Percentiles rank a stretch among this genome's conserved stretches.
These are phyloP conservation scores for Aspergillus awamori DNA, from an alignment of 2,329 filamentous ascomycete species.

Conservation along the genomic window DNA sequence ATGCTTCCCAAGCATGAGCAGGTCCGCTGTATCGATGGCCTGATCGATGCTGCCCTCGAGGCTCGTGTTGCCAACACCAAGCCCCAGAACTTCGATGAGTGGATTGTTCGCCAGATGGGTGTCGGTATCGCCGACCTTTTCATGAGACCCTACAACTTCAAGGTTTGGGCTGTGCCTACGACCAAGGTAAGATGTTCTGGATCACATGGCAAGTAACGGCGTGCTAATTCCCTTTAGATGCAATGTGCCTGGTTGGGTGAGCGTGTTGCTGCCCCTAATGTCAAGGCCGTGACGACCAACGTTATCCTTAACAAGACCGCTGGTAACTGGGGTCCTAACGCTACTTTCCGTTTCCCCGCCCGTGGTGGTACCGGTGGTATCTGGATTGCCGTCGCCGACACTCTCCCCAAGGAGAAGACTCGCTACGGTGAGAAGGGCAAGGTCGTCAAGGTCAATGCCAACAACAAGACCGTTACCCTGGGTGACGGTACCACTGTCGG, in stretches of 20 bases:
- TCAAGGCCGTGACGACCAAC: slow-evolving; percentile 92
- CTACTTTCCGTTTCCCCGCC: slow-evolving; percentile 97
- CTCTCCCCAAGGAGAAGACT: slow-evolving; percentile 87
- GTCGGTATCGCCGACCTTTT: slow-evolving; percentile 89
- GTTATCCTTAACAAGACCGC: slow-evolving; percentile 95
- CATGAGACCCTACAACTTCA: slow-evolving; percentile 99
- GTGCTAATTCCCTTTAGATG: slow-evolving; percentile 65
- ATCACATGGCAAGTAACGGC: not conserved
- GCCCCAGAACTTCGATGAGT: slow-evolving; percentile 97
- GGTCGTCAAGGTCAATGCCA: slow-evolving; percentile 84
- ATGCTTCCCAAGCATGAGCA: slow-evolving; percentile 98
- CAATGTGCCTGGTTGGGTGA: slow-evolving; percentile 98
- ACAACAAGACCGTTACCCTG: slow-evolving; percentile 79
- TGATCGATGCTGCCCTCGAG: slow-evolving; percentile 92
- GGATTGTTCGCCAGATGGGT: slow-evolving; percentile 92
- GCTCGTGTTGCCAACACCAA: slow-evolving; percentile 84
- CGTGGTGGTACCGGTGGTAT: slow-evolving; percentile 95
- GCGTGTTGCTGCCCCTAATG: slow-evolving; percentile 93
- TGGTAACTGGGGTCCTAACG: slow-evolving; percentile 97
- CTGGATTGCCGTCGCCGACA: slow-evolving; percentile 96
- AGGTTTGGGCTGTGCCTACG: slow-evolving; percentile 98
- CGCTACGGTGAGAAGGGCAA: slow-evolving; percentile 82
- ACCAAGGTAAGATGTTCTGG: slow-evolving; percentile 70
- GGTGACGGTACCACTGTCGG: slow-evolving; percentile 83
- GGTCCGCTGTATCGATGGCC: slow-evolving; percentile 87